Evolutionary conservation across 768 basidiomycete species (phyloP), one percentile per base, ranked within the genome.

Genomic region (Termitomyces bulborhizus): DNA sequence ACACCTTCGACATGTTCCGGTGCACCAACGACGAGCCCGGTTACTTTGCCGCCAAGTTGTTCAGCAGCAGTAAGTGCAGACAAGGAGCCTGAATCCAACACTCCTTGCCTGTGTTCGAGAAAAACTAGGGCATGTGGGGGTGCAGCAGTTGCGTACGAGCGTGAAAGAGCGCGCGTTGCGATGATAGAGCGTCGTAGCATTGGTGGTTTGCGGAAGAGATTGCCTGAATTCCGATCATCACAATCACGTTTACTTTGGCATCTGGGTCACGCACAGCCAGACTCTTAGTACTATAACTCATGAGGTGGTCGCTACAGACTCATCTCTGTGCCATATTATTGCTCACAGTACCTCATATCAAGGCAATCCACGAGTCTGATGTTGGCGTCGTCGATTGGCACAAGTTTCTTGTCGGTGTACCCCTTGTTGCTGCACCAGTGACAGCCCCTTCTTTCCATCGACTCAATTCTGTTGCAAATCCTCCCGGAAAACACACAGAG

Each of bases 51-150:
- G 44, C 93, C 93, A 1, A 98, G 79, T 61, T 86, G 80, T 55
- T 82, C 75, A 1, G 95, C 97, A 42, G 97, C 97, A 1, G 94
- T 92, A 59, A 99, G 73, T 26, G 97, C 96, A 34, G 90, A 94
- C 55, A 98, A 77, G 13, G 90, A 90, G 13, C 84, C 86, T 1
- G 93, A 80, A 55, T 94, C 91, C 59, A 98, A 79, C 55, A 81
- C 77, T 37, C 93, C 93, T 47, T 82, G 76, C 45, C 83, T 81
- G 66, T 98, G 93, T 69, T 98, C 96, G 46, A 98, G 76, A 60
- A 91, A 86, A n/a, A 97, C 85, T 4, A 97, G 82, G 1, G 88
- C 84, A 70, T 89, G 86, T 0, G 88, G 84, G 32, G 83, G 73
- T 4, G 78, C 55, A 24, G 79, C 69, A 3, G 85, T 80, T 4